These are phyloP conservation scores for Amanita molliuscula DNA, from an alignment of 768 basidiomycete species.

Conservation along the genomic window DNA sequence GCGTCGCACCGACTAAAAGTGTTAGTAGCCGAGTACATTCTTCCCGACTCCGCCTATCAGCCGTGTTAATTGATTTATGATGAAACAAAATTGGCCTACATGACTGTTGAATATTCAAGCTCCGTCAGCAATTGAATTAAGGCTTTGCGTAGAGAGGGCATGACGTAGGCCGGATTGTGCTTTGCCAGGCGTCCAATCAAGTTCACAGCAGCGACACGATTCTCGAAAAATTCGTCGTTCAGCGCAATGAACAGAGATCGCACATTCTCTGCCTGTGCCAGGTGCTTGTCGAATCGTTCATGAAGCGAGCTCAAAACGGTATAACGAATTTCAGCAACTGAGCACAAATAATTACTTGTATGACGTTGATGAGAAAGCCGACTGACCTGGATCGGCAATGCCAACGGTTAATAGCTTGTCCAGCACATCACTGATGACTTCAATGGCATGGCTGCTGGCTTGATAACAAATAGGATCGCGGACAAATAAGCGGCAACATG, in stretches of 20 bases:
- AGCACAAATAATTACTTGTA: not conserved
- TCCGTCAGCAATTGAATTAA: slow-evolving; percentile 95
- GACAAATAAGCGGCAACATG: slow-evolving; percentile 87
- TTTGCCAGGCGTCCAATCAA: slow-evolving; percentile 90
- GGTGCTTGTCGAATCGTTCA: slow-evolving; percentile 91
- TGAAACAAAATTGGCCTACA: slow-evolving; percentile 25
- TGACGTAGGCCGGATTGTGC: slow-evolving; percentile 97
- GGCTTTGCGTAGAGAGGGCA: slow-evolving; percentile 93
- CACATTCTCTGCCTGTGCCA: slow-evolving; percentile 98
- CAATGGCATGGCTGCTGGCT: slow-evolving; percentile 90
- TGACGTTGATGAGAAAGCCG: not conserved
- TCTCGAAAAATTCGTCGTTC: slow-evolving; percentile 94
- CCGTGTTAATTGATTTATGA: slow-evolving; percentile 6
- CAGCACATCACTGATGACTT: slow-evolving; percentile 95
- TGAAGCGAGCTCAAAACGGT: slow-evolving; percentile 82
- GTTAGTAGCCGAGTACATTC: slow-evolving; percentile 89
- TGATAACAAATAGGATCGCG: slow-evolving; percentile 95
- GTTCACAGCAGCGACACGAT: slow-evolving; percentile 81
- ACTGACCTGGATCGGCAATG: slow-evolving; percentile 86
- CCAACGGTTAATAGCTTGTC: slow-evolving; percentile 93
- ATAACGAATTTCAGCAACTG: slow-evolving; percentile 74
- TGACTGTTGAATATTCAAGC: slow-evolving; percentile 87
- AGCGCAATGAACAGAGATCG: slow-evolving; percentile 93
- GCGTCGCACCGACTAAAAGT: slow-evolving; percentile 81
- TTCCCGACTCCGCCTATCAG: slow-evolving; percentile 67